Conservation (phyloP, 129 eudicot genomes). For the Tagetes patula region DNA sequence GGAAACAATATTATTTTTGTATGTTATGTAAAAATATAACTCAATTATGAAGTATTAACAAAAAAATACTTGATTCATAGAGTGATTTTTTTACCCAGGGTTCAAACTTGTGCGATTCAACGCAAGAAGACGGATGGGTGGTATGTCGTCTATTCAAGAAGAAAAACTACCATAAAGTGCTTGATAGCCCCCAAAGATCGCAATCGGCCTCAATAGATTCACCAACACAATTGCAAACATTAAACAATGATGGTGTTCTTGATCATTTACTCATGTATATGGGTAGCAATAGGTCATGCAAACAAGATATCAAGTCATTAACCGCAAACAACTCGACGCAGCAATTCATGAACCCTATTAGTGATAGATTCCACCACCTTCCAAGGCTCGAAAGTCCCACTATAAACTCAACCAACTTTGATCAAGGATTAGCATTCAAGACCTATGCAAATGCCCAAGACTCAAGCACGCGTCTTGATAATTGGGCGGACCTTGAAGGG, state of each 20-base stretch:
- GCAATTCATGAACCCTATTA: constrained; percentile 27
- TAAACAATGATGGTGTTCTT: constrained; percentile 45
- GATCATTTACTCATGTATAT: constrained; percentile 63
- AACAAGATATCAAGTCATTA: constrained; percentile 34
- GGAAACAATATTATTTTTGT: neutral
- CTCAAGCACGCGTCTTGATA: constrained; percentile 33
- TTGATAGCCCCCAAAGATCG: constrained; percentile 45
- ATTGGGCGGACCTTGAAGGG: constrained; percentile 54
- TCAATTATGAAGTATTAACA: constrained; percentile 15
- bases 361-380: constrained; percentile 46
- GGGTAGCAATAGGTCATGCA: constrained; percentile 44
- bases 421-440: constrained; percentile 22
- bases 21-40: no score
- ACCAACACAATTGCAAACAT: constrained; percentile 25
- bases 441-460: constrained; percentile 6
- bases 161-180: constrained; percentile 36
- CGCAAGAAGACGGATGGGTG: constrained; percentile 47
- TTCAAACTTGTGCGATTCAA: constrained; percentile 32
- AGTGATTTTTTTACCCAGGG: constrained; percentile 18
- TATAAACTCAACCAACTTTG: constrained; percentile 27
- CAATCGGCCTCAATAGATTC: constrained; percentile 30
- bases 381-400: constrained; percentile 64
- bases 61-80: neutral
- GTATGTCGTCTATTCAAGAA: constrained; percentile 42
- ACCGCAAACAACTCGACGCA: constrained; percentile 24